These are phyloP conservation scores for Somion occarium DNA, from an alignment of 1,284 basidiomycete species.

Conservation along the genomic window DNA sequence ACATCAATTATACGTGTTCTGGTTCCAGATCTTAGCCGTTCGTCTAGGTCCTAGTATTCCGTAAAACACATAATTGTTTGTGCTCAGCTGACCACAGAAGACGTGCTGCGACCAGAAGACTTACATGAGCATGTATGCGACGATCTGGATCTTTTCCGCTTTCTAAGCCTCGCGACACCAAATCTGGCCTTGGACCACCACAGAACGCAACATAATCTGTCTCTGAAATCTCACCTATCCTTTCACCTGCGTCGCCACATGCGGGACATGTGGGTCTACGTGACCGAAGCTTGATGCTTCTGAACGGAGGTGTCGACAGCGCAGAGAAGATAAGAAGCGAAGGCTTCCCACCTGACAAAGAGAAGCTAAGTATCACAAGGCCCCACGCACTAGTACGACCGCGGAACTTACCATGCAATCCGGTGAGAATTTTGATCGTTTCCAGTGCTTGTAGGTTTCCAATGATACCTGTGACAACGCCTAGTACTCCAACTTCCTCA, in stretches of 20 bases:
- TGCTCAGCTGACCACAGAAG: background rate
- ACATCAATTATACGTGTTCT: constrained; percentile 73
- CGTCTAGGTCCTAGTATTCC: constrained; percentile 37
- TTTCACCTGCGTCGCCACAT: constrained; percentile 48
- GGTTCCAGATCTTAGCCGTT: constrained; percentile 28
- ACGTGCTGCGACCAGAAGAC: constrained; percentile 2
- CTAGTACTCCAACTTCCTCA: constrained; percentile 89
- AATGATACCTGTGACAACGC: constrained; percentile 86
- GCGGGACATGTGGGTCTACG: constrained; percentile 59
- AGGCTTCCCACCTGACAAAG: constrained; percentile 42
- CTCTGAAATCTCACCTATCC: constrained; percentile 40
- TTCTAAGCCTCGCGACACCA: constrained; percentile 48
- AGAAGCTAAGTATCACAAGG: constrained; percentile 1
- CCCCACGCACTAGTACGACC: background rate
- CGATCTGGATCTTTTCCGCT: constrained; percentile 28
- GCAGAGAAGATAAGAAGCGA: constrained; percentile 49
- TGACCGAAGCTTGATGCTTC: constrained; percentile 75
- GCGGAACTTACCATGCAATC: constrained; percentile 51
- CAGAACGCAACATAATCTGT: constrained; percentile 79
- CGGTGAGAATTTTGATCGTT: constrained; percentile 79
- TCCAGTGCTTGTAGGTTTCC: constrained; percentile 92
- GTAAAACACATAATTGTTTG: background rate
- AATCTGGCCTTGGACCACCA: constrained; percentile 62
- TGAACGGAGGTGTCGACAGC: constrained; percentile 67
- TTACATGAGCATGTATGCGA: constrained; percentile 49